phyloP scores from a whole-genome alignment of 2,329 filamentous ascomycete species.

The Chaetomiaceae sp. region DNA sequence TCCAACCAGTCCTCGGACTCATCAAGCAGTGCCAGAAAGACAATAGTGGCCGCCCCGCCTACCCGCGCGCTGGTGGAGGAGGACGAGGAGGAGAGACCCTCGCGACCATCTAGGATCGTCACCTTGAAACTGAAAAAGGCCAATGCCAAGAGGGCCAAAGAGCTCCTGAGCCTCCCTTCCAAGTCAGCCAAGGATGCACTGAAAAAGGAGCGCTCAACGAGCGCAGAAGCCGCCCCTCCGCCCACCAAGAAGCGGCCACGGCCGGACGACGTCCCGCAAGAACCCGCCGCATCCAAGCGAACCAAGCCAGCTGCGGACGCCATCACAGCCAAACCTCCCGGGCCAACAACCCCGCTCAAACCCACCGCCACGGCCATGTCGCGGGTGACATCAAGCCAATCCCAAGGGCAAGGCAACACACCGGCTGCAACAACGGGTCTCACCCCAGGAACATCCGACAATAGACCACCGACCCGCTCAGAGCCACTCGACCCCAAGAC shows the following conservation, averaged over 20 bases:
- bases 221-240: constrained; percentile 39
- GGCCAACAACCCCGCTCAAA: constrained; percentile 50
- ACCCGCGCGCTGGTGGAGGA: constrained; percentile 31
- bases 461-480: constrained; percentile 37
- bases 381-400: constrained; percentile 51
- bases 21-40: constrained; percentile 35
- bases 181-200: constrained; percentile 36
- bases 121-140: constrained; percentile 47
- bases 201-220: constrained; percentile 41
- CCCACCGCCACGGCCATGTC: constrained; percentile 47
- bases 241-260: constrained; percentile 49
- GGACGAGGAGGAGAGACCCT: constrained; percentile 32
- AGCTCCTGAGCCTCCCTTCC: constrained; percentile 43
- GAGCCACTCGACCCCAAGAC: constrained; percentile 29
- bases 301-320: constrained; percentile 38
- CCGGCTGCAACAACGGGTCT: constrained; percentile 43
- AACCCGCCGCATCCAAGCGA: constrained; percentile 34
- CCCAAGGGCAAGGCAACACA: constrained; percentile 46
- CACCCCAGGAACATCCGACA: constrained; percentile 39
- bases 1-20: constrained; percentile 32
- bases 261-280: constrained; percentile 35
- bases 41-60: constrained; percentile 30
- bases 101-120: constrained; percentile 35
- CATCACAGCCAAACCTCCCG: constrained; percentile 32
- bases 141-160: constrained; percentile 41